Evolutionary conservation across 306 rosid species (phyloP), one percentile per base, ranked within the genome.

Genomic region (Ammopiptanthus mongolicus): DNA sequence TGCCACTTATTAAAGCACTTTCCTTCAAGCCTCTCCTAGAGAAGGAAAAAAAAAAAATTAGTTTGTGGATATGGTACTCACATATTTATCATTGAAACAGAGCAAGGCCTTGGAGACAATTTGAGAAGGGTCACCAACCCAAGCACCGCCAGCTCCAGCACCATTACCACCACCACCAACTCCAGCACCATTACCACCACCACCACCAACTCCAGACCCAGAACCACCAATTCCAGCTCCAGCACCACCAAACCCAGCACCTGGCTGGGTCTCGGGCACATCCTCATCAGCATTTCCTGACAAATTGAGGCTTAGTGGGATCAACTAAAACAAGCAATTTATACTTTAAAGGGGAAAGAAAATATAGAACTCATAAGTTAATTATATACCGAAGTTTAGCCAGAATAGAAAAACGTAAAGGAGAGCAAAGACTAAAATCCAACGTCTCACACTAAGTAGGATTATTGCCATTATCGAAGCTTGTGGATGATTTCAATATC

Each of bases 81-180:
- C 98, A 78, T 90, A 72, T 85, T 85, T 88, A 60, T 91, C 86
- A 69, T 87, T 84, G 87, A 95, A 95, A 77, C 98, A 91, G 0
- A 85, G 89, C 82, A 95, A 82, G 18, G 98, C 98, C 57, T 84
- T 88, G 79, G 93, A 73, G 33, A 87, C 79, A 42, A 95, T 80
- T 80, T 86, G 85, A 78, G 91, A 10, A 7, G 96, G 93, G 51
- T 90, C 93, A n/a, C 67, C 76, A 51, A 13, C 14, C 0, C 13
- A 69, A 11, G 17, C 56, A 5, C 87, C 80, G 1, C 59, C 81
- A n/a, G 5, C 33, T 1, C 52, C 82, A 13, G 28, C 79, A 0
- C 8, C 6, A 12, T 39, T 50, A 1, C 75, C 78, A 0, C 82
- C 88, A 21, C 62, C 39, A 5, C 67, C 65, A 5, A 6, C 39